Evolutionary conservation across 78 protist genomes (phyloP).

Genomic region (Pigoraptor vietnamica): DNA sequence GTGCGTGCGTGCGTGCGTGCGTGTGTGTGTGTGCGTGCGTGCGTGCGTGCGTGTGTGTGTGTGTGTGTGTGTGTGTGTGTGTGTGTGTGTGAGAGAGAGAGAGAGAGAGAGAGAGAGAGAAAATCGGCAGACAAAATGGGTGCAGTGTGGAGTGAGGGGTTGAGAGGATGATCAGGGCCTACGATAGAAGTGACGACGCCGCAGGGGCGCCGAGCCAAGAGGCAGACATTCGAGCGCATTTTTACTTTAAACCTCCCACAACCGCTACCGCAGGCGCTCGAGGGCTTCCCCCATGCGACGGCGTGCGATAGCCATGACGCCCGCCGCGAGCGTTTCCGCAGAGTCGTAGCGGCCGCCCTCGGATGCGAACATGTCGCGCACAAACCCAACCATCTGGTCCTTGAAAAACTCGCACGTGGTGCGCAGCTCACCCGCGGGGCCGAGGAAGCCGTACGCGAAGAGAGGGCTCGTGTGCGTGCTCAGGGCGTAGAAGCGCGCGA

Average conservation of each 20-base stretch:
- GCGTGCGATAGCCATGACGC: background rate
- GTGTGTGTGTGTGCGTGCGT: background rate
- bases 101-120: no score
- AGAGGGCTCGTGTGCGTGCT: background rate
- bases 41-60: background rate
- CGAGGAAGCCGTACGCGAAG: background rate
- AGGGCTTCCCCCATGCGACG: background rate
- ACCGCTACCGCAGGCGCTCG: background rate
- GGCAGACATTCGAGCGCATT: background rate
- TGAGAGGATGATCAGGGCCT: no score
- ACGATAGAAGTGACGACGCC: background rate
- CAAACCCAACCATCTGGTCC: background rate
- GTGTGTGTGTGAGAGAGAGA: background rate
- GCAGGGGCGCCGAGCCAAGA: background rate
- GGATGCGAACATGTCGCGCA: background rate
- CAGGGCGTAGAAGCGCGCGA: background rate
- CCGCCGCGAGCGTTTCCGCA: background rate
- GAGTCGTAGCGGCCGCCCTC: background rate
- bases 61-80: background rate
- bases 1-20: background rate
- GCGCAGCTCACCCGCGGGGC: background rate
- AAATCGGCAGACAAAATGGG: no score
- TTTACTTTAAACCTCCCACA: background rate
- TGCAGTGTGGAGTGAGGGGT: no score
- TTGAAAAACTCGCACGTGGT: background rate